Evolutionary conservation across 1,284 basidiomycete species (phyloP).

Genomic region (Sporisorium exsertum): DNA sequence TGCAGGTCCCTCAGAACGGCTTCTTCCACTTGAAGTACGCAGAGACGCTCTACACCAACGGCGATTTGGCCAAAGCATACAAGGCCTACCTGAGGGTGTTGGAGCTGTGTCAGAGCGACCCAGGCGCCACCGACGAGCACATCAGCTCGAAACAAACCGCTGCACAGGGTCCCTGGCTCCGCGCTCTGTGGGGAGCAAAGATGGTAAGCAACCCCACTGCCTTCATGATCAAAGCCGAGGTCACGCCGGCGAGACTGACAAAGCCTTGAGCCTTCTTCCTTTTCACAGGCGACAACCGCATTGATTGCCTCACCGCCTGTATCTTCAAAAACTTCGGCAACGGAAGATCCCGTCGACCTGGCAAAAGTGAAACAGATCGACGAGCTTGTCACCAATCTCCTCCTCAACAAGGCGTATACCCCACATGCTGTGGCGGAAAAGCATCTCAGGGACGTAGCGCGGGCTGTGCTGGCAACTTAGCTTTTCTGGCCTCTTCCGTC

Average conservation of each 20-base stretch:
- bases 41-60: slow-evolving; percentile 85
- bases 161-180: slow-evolving; percentile 56
- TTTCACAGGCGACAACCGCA: slow-evolving; percentile 20
- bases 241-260: neutral
- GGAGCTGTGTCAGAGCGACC: slow-evolving; percentile 56
- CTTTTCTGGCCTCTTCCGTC: neutral
- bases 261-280: neutral
- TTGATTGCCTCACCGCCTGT: slow-evolving; percentile 19
- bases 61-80: slow-evolving; percentile 72
- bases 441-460: slow-evolving; percentile 21
- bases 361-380: slow-evolving; percentile 54
- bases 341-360: slow-evolving; percentile 26
- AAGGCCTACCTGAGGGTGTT: slow-evolving; percentile 64
- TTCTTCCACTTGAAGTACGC: slow-evolving; percentile 85
- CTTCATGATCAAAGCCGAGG: neutral
- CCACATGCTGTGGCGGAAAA: slow-evolving; percentile 18
- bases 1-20: slow-evolving; percentile 85
- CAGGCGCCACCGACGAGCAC: slow-evolving; percentile 1
- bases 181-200: slow-evolving; percentile 67
- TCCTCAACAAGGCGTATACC: slow-evolving; percentile 59
- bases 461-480: slow-evolving; percentile 18
- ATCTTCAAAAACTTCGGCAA: neutral
- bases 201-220: slow-evolving; percentile 30
- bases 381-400: slow-evolving; percentile 50
- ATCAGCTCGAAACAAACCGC: neutral